These are phyloP conservation scores for Geotrichum ghanense DNA, from an alignment of 805 yeast species.

Conservation along the genomic window DNA sequence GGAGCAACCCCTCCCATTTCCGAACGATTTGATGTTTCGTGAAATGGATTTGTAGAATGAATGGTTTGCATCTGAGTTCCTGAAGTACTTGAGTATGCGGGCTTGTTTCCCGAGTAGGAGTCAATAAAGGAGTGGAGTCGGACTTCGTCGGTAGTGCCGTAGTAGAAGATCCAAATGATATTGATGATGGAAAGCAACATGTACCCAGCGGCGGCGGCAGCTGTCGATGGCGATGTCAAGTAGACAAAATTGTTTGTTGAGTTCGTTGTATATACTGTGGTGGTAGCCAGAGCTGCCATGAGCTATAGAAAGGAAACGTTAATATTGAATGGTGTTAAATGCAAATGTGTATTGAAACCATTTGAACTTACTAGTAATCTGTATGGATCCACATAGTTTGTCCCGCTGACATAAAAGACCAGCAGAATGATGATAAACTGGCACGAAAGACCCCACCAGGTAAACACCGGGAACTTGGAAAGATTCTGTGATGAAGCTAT, in stretches of 20 bases:
- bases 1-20: conserved; percentile 2
- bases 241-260: conserved; percentile 74
- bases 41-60: too few species aligned
- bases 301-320: conserved; percentile 24
- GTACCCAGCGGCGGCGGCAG: conserved; percentile 90
- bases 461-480: conserved; percentile 58
- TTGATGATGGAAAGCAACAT: conserved; percentile 74
- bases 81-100: background rate
- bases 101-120: conserved; percentile 49
- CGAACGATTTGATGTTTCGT: background rate
- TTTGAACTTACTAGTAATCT: conserved; percentile 31
- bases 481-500: conserved; percentile 37
- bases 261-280: conserved; percentile 77
- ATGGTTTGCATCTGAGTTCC: background rate
- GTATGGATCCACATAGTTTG: conserved; percentile 59
- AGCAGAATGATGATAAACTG: conserved; percentile 50
- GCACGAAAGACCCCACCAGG: conserved; percentile 95
- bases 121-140: conserved; percentile 78
- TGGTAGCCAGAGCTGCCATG: conserved; percentile 50
- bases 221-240: conserved; percentile 46
- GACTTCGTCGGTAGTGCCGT: conserved; percentile 85
- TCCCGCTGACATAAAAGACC: conserved; percentile 42
- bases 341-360: background rate
- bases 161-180: conserved; percentile 75
- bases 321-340: background rate